Percentiles rank a stretch among this genome's conserved stretches.
Evolutionary conservation across 192 early-diverging fungal species (phyloP).

Genomic region (Glomus cerebriforme): DNA sequence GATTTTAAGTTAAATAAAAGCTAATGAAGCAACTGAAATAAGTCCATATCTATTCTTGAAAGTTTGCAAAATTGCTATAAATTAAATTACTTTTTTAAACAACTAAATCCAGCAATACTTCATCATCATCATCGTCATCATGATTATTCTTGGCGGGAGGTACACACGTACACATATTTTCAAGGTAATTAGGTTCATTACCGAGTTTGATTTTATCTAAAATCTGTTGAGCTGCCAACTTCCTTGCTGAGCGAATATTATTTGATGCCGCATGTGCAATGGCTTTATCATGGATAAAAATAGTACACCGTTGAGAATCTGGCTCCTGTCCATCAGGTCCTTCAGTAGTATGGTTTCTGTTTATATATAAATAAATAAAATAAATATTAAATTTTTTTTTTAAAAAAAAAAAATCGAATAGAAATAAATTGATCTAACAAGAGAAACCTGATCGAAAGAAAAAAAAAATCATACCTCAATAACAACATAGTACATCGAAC

Average conservation of each 20-base stretch:
- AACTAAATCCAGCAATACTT: slow-evolving; percentile 27
- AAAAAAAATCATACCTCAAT: slow-evolving; percentile 39
- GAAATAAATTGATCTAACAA: too few species aligned
- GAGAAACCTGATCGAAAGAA: neutral
- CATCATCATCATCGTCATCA: slow-evolving; percentile 19
- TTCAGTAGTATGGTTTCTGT: slow-evolving; percentile 40
- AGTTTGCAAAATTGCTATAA: neutral
- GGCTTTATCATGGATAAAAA: slow-evolving; percentile 44
- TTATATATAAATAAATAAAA: slow-evolving; percentile 4
- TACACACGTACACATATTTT: slow-evolving; percentile 39
- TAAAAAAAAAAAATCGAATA: too few species aligned
- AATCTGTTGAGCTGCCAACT: slow-evolving; percentile 42
- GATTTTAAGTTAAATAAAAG: too few species aligned
- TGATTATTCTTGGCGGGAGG: slow-evolving; percentile 3
- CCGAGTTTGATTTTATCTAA: slow-evolving; percentile 35
- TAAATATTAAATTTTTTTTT: too few species aligned
- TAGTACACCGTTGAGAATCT: slow-evolving; percentile 40
- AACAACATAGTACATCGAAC: slow-evolving; percentile 48
- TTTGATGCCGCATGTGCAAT: slow-evolving; percentile 35
- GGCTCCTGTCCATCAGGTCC: slow-evolving; percentile 10
- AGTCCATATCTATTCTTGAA: neutral
- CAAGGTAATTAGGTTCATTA: slow-evolving; percentile 35
- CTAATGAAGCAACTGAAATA: too few species aligned
- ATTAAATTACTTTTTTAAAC: neutral
- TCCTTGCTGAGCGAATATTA: slow-evolving; percentile 45